Percentiles rank a stretch among this genome's conserved stretches.
Conservation (phyloP, 2,329 filamentous ascomycete species). For the Paraconiothyrium sp. region DNA sequence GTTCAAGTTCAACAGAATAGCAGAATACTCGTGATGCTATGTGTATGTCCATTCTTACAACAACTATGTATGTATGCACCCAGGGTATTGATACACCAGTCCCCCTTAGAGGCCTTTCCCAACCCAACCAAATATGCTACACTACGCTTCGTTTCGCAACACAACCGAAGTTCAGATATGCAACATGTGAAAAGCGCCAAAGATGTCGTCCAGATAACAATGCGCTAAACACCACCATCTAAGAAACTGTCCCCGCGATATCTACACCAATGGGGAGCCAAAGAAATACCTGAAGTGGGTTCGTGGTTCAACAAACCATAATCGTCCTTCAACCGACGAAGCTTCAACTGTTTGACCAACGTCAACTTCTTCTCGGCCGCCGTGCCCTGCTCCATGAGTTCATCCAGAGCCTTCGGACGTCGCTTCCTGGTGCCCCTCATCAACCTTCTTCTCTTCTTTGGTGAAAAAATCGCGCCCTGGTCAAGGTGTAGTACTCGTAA, state of each 20-base stretch:
- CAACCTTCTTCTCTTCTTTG: background rate
- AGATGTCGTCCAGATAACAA: slow-evolving; percentile 1
- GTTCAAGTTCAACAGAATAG: too few species aligned
- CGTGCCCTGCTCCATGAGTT: background rate
- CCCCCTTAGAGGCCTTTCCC: background rate
- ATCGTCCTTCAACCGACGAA: background rate
- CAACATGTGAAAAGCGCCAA: background rate
- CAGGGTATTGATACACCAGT: slow-evolving; percentile 11
- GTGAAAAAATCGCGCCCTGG: background rate
- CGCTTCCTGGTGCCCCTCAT: background rate
- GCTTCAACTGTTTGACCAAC: background rate
- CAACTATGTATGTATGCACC: slow-evolving; percentile 5
- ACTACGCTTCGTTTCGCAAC: slow-evolving; percentile 8
- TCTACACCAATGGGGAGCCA: too few species aligned
- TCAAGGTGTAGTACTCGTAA: background rate
- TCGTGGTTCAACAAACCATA: background rate
- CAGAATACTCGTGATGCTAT: too few species aligned
- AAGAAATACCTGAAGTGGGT: background rate
- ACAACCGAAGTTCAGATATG: slow-evolving; percentile 3
- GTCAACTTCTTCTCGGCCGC: background rate
- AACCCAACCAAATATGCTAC: slow-evolving; percentile 8
- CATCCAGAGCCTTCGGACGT: background rate
- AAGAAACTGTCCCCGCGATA: background rate
- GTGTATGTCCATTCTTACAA: slow-evolving; percentile 9
- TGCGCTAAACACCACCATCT: background rate